phyloP scores from a whole-genome alignment of 1,284 basidiomycete genomes.

The Stygiomarasmius scandens region DNA sequence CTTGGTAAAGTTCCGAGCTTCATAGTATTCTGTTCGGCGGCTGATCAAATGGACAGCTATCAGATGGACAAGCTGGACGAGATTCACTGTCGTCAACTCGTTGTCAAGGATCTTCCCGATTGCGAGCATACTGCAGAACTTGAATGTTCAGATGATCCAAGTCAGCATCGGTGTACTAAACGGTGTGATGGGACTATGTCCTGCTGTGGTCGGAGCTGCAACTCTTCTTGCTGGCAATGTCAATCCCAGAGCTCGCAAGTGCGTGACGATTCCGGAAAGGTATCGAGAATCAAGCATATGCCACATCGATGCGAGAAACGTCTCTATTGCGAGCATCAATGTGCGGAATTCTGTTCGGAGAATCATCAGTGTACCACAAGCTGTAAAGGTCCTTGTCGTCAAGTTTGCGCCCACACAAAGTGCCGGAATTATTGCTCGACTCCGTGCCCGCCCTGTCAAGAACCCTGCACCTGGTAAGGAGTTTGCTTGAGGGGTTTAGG shows the following conservation, averaged over 20 bases:
- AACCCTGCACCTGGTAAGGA: conserved; percentile 58
- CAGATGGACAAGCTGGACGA: conserved; percentile 45
- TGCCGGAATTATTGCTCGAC: conserved; percentile 54
- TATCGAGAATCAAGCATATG: conserved; percentile 35
- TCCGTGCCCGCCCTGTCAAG: conserved; percentile 67
- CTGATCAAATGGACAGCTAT: conserved; percentile 39
- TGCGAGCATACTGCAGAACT: conserved; percentile 61
- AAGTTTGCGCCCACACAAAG: conserved; percentile 54
- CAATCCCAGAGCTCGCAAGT: conserved; percentile 35
- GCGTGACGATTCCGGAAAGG: conserved; percentile 5
- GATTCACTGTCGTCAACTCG: conserved; percentile 46
- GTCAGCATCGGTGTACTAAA: conserved; percentile 40
- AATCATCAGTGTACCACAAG: conserved; percentile 50
- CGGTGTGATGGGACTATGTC: conserved; percentile 47
- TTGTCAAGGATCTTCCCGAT: conserved; percentile 48
- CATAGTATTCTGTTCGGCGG: not conserved
- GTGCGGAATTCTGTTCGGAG: conserved; percentile 51
- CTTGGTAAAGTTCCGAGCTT: conserved; percentile 48
- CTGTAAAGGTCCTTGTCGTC: conserved; percentile 56
- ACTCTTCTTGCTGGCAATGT: conserved; percentile 52
- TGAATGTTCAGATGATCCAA: conserved; percentile 50
- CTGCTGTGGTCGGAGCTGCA: conserved; percentile 62
- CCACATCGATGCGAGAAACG: conserved; percentile 53
- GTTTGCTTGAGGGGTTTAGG: too few species aligned
- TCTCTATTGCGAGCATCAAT: conserved; percentile 64